Base-by-base conservation (phyloP, 192 early-diverging fungal genomes). In the Podila clonocystis region DNA sequence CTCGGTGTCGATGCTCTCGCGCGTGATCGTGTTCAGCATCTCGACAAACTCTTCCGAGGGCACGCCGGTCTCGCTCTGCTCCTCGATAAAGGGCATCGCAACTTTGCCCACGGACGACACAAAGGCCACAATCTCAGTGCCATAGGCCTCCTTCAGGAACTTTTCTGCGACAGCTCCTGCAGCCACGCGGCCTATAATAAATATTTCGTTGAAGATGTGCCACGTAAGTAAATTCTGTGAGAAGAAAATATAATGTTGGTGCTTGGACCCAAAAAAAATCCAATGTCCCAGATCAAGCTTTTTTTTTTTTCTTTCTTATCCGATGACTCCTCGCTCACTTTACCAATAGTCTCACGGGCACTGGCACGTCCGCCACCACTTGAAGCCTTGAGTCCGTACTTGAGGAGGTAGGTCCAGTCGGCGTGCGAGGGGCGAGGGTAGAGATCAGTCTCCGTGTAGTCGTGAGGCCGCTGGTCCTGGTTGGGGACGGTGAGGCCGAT, bases 101-200 rank as follows among this genome's bases (percentile, higher is more conserved):
- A 97, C 89, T 58, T 87, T 82, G 31, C 97, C 97, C 26, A 99
- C 95, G 20, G 95, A 94, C 2, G 89, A 88, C 26, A 98, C 96
- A 87, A 98, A 99, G 6, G 96, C 97, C 11, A 99, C 94, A 71
- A 99, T 91, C 77, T 99, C 98, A 2, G 97, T 91, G 22, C 92
- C 91, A 65, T 92, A 87, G 0, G 89, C 93, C 49, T 92, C 74
- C n/a, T 82, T 85, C 63, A 99, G 83, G 83, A 93, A 98, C 84
- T 98, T 97, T 89, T 99, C 97, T n/a, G 98, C 98, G 57, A 99
- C 90, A n/a, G 95, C 96, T 57, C 96, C 95, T 13, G 95, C 96
- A 9, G 98, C 97, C 20, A 99, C 97, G 45, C 98, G 91, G 5
- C 97, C 97, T 93, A 68, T 63, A 68, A 48, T 26, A 69, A 5